These are phyloP conservation scores for Echinosophora koreensis DNA, from an alignment of 306 rosid species.

Conservation along the genomic window DNA sequence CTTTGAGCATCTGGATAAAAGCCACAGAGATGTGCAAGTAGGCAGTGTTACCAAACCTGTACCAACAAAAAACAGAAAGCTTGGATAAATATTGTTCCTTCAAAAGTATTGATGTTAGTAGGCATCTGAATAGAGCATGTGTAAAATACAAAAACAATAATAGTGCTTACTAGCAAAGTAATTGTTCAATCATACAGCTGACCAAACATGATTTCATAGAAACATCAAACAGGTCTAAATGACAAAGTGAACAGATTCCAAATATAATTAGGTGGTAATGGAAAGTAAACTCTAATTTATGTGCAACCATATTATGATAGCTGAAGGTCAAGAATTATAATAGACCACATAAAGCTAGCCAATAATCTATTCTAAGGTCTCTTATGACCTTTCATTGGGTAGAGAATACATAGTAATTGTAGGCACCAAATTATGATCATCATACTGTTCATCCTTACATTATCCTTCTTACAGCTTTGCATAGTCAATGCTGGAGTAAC, in stretches of 20 bases:
- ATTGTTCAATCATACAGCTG: background rate
- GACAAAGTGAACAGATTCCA: background rate
- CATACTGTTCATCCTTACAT: background rate
- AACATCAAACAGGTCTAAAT: conserved; percentile 12
- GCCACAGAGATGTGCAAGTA: conserved; percentile 93
- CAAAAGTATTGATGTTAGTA: conserved; percentile 19
- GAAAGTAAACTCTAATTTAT: background rate
- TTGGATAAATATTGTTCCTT: conserved; percentile 15
- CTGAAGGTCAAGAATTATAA: background rate
- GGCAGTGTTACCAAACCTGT: conserved; percentile 90
- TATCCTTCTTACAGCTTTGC: background rate
- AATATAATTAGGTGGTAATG: background rate
- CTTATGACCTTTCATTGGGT: background rate
- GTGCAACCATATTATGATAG: background rate
- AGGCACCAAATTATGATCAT: conserved; percentile 16
- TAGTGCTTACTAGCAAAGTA: background rate
- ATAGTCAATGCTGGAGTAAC: conserved; percentile 20
- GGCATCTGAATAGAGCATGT: background rate
- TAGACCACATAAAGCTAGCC: background rate
- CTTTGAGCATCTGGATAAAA: conserved; percentile 95
- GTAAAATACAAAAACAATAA: background rate
- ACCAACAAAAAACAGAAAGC: conserved; percentile 24
- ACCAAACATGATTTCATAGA: conserved; percentile 16
- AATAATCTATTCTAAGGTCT: background rate
- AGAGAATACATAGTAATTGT: background rate